A percentile compares a stretch with the other conserved stretches of the same genome.
Evolutionary conservation across 345 rosid genomes (phyloP).

Genomic region (Psidium friedrichsthalianum): DNA sequence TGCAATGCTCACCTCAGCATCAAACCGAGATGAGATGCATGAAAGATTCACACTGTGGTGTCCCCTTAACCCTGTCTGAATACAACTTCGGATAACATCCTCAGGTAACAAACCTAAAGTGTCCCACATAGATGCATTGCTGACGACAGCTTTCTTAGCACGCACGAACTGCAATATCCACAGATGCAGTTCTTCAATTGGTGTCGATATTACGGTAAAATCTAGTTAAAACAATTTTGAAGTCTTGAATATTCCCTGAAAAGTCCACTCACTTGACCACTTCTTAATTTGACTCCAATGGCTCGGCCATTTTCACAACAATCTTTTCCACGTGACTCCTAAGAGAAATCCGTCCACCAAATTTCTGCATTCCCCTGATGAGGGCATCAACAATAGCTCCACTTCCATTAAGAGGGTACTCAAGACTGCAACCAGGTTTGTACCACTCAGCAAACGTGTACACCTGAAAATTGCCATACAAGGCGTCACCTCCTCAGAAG

Average conservation of each 20-base stretch:
- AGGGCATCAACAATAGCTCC: constrained; percentile 82
- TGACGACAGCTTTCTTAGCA: constrained; percentile 81
- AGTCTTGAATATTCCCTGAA: background rate
- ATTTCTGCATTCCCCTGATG: constrained; percentile 75
- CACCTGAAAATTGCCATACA: constrained; percentile 32
- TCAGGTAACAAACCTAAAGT: constrained; percentile 56
- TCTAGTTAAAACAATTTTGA: background rate
- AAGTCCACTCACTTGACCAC: constrained; percentile 65
- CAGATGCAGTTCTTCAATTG: background rate
- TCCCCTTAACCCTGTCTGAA: constrained; percentile 28
- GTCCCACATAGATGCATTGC: constrained; percentile 97
- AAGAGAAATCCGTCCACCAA: constrained; percentile 64
- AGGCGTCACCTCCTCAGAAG: background rate
- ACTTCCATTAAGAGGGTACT: constrained; percentile 78
- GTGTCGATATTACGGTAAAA: background rate
- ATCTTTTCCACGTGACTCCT: constrained; percentile 72
- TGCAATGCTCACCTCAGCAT: constrained; percentile 40
- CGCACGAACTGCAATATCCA: constrained; percentile 47
- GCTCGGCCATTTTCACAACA: constrained; percentile 65
- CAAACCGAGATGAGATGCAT: constrained; percentile 99
- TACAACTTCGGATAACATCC: constrained; percentile 53
- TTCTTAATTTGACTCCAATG: constrained; percentile 65
- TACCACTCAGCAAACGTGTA: constrained; percentile 99
- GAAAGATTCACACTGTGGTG: constrained; percentile 86
- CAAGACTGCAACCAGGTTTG: constrained; percentile 77